Percentiles rank a stretch among this genome's conserved stretches.
These are phyloP conservation scores for Oryza coarctata DNA, from an alignment of 176 grass and related monocot species.

Conservation along the genomic window DNA sequence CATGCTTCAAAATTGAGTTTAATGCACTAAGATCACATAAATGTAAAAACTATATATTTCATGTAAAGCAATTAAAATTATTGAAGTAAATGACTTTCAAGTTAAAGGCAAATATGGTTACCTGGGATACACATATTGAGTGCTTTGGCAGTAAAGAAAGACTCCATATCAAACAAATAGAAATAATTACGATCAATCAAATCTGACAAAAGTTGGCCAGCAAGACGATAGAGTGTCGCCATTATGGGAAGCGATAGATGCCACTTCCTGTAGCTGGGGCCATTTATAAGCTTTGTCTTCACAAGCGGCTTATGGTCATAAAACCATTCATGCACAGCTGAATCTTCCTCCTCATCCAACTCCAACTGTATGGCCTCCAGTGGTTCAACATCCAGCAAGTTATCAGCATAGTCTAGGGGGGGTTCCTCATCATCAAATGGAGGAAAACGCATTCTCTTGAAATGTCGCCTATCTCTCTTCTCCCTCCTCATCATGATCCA, in stretches of 20 bases:
- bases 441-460: slow-evolving; percentile 98
- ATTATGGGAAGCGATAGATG: slow-evolving; percentile 95
- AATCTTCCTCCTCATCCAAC: slow-evolving; percentile 89
- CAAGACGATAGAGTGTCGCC: slow-evolving; percentile 91
- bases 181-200: slow-evolving; percentile 93
- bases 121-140: slow-evolving; percentile 99
- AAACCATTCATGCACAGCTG: slow-evolving; percentile 93
- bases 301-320: slow-evolving; percentile 99
- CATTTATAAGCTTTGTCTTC: slow-evolving; percentile 94
- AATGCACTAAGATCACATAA: not conserved
- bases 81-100: not conserved
- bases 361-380: slow-evolving; percentile 95
- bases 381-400: slow-evolving; percentile 92
- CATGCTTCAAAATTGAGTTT: not conserved
- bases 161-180: slow-evolving; percentile 97
- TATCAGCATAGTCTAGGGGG: slow-evolving; percentile 96
- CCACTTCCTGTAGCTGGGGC: slow-evolving; percentile 94
- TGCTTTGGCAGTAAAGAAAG: slow-evolving; percentile 96
- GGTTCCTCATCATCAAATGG: slow-evolving; percentile 99
- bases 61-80: too few species aligned
- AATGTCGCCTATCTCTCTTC: slow-evolving; percentile 91
- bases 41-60: not conserved
- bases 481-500: slow-evolving; percentile 99
- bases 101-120: slow-evolving; percentile 27
- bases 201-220: slow-evolving; percentile 92